Evolutionary conservation across 2,329 filamentous ascomycete genomes (phyloP).

Genomic region (Thielaviopsis ethacetica): DNA sequence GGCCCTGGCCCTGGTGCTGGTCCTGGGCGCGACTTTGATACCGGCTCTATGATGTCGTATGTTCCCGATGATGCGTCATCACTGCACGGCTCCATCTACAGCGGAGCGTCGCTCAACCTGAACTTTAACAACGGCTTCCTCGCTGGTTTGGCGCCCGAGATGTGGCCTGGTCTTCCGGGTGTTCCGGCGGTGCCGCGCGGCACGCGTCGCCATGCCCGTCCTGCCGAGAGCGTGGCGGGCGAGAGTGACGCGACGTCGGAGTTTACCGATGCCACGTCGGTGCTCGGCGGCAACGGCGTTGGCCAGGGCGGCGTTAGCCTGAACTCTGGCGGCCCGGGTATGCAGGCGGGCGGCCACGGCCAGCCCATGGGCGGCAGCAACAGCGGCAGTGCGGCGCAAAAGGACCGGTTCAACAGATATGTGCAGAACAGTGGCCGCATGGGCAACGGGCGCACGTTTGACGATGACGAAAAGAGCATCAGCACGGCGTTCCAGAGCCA

Average conservation of each 20-base stretch:
- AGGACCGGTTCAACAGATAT: slow-evolving; percentile 81
- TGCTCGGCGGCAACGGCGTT: slow-evolving; percentile 57
- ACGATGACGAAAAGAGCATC: slow-evolving; percentile 91
- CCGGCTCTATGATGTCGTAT: slow-evolving; percentile 81
- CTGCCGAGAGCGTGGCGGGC: slow-evolving; percentile 66
- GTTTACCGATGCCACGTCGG: slow-evolving; percentile 68
- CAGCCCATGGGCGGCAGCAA: background rate
- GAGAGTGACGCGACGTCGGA: slow-evolving; percentile 89
- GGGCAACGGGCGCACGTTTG: slow-evolving; percentile 49
- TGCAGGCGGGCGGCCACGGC: background rate
- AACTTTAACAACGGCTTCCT: slow-evolving; percentile 85
- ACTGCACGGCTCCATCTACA: slow-evolving; percentile 80
- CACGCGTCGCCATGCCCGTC: slow-evolving; percentile 50
- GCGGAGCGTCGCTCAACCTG: slow-evolving; percentile 62
- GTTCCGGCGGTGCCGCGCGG: slow-evolving; percentile 41
- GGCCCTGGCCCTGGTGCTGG: slow-evolving; percentile 12
- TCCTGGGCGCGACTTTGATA: slow-evolving; percentile 43
- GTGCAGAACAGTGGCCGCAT: slow-evolving; percentile 69
- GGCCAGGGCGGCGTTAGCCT: slow-evolving; percentile 43
- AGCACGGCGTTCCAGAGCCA: slow-evolving; percentile 96
- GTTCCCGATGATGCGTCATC: slow-evolving; percentile 96
- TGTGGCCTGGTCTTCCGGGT: slow-evolving; percentile 71
- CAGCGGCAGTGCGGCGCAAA: slow-evolving; percentile 17
- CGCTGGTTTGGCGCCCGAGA: slow-evolving; percentile 70
- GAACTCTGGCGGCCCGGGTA: slow-evolving; percentile 3